Percentiles rank a stretch among this genome's conserved stretches.
These are phyloP conservation scores for Exophiala sp. DNA, from an alignment of 2,329 filamentous ascomycete genomes.

Conservation along the genomic window DNA sequence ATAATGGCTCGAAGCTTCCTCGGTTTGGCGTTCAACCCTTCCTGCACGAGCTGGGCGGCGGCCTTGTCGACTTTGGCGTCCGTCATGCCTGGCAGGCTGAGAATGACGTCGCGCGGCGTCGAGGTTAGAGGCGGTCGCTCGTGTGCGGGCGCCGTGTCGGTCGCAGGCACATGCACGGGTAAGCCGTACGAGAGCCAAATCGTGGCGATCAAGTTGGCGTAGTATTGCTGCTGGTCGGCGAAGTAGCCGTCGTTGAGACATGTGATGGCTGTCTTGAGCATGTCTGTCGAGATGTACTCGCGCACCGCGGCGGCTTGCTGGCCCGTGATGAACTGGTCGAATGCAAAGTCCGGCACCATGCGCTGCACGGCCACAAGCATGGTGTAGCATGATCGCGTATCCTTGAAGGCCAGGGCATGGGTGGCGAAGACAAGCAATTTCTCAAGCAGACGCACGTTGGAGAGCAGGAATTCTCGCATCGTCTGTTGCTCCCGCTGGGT, in stretches of 20 bases:
- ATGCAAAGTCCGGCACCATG: conserved; percentile 69
- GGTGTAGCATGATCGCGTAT: conserved; percentile 79
- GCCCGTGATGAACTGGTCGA: conserved; percentile 31
- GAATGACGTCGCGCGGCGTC: conserved; percentile 69
- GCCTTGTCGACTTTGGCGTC: conserved; percentile 61
- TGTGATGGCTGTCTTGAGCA: conserved; percentile 82
- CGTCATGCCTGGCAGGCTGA: conserved; percentile 71
- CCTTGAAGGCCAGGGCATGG: conserved; percentile 81
- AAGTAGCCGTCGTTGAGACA: conserved; percentile 95
- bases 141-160: conserved; percentile 18
- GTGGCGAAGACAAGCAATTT: conserved; percentile 87
- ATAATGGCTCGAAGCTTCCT: conserved; percentile 75
- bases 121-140: conserved; percentile 48
- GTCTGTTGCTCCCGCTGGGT: conserved; percentile 34
- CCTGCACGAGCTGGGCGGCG: conserved; percentile 55
- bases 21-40: conserved; percentile 50
- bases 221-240: conserved; percentile 88
- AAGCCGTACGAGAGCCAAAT: conserved; percentile 70
- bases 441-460: conserved; percentile 70
- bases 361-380: conserved; percentile 81
- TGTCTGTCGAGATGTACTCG: conserved; percentile 82
- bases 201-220: conserved; percentile 78
- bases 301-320: conserved; percentile 63
- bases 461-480: conserved; percentile 76
- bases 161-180: conserved; percentile 23